Conservation (phyloP, 1,284 basidiomycete genomes). For the Microbotryum scabiosae region DNA sequence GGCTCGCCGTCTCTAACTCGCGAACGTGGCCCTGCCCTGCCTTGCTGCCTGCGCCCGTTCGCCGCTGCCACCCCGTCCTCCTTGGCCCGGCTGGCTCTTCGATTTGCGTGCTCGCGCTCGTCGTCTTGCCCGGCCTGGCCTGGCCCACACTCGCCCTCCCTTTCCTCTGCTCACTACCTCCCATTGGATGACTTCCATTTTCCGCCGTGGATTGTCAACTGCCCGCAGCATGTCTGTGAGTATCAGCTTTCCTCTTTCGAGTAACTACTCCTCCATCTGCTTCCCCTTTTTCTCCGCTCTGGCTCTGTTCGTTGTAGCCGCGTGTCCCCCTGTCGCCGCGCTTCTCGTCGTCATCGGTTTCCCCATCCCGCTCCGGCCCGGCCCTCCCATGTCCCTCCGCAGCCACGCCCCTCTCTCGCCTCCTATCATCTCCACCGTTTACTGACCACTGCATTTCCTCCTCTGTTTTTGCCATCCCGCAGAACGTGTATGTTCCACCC, state of each 20-base stretch:
- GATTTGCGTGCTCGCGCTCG: too few relatives aligned
- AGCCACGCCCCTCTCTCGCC: too few relatives aligned
- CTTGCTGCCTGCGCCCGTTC: too few relatives aligned
- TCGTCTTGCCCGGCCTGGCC: too few relatives aligned
- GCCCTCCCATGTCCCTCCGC: background rate
- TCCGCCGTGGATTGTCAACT: constrained; percentile 9
- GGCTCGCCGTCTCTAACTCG: too few relatives aligned
- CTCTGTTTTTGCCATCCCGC: constrained; percentile 28
- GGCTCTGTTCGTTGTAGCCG: background rate
- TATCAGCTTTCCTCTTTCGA: background rate
- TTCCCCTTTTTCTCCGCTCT: background rate
- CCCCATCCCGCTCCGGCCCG: too few relatives aligned
- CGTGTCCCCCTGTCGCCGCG: background rate
- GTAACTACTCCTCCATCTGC: background rate
- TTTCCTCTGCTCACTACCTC: too few relatives aligned
- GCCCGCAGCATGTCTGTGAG: constrained; percentile 13
- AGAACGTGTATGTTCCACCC: constrained; percentile 42
- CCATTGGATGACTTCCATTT: constrained; percentile 6
- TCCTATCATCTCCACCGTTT: background rate
- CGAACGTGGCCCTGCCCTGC: too few relatives aligned
- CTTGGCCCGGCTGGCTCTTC: too few relatives aligned
- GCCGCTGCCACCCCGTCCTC: too few relatives aligned
- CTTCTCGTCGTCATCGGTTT: background rate
- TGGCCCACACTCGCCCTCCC: too few relatives aligned
- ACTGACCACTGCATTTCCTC: constrained; percentile 2